Conservation (phyloP, 129 eudicot species). For the Centella asiatica region DNA sequence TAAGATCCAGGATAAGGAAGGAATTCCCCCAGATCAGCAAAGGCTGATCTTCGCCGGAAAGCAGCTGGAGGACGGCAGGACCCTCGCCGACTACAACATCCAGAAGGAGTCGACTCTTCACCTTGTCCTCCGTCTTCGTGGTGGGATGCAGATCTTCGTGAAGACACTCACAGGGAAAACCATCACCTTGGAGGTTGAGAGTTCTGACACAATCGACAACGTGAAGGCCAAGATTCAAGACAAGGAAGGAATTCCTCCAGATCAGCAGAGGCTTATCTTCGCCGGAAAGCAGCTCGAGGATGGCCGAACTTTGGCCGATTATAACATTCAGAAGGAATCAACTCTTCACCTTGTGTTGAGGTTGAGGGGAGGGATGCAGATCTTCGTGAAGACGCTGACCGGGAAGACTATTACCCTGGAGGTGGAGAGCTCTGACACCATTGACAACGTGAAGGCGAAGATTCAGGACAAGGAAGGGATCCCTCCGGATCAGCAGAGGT, state of each 20-base stretch:
- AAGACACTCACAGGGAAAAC: slow-evolving; percentile 37
- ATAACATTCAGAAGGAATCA: slow-evolving; percentile 41
- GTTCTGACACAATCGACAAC: slow-evolving; percentile 35
- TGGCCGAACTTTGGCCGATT: slow-evolving; percentile 25
- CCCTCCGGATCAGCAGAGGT: slow-evolving; percentile 36
- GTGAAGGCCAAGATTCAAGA: slow-evolving; percentile 40
- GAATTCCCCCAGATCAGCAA: slow-evolving; percentile 36
- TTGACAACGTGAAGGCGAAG: slow-evolving; percentile 34
- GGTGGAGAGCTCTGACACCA: slow-evolving; percentile 40
- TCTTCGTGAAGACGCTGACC: slow-evolving; percentile 32
- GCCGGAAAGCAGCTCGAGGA: slow-evolving; percentile 38
- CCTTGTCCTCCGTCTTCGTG: slow-evolving; percentile 32
- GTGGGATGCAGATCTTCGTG: slow-evolving; percentile 46
- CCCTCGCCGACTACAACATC: slow-evolving; percentile 32
- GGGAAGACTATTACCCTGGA: slow-evolving; percentile 38
- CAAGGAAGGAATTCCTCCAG: slow-evolving; percentile 38
- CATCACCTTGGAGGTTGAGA: slow-evolving; percentile 32
- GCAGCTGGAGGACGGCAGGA: slow-evolving; percentile 33
- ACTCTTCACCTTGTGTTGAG: slow-evolving; percentile 25
- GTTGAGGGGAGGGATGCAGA: slow-evolving; percentile 36
- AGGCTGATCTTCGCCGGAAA: slow-evolving; percentile 30
- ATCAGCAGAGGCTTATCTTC: slow-evolving; percentile 33
- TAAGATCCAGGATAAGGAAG: slow-evolving; percentile 37
- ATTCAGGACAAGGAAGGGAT: slow-evolving; percentile 41
- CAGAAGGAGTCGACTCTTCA: slow-evolving; percentile 38